A percentile compares a stretch with the other conserved stretches of the same genome.
Evolutionary conservation across 495 filamentous ascomycete genomes (phyloP).

Genomic region (Neurospora cerealis): DNA sequence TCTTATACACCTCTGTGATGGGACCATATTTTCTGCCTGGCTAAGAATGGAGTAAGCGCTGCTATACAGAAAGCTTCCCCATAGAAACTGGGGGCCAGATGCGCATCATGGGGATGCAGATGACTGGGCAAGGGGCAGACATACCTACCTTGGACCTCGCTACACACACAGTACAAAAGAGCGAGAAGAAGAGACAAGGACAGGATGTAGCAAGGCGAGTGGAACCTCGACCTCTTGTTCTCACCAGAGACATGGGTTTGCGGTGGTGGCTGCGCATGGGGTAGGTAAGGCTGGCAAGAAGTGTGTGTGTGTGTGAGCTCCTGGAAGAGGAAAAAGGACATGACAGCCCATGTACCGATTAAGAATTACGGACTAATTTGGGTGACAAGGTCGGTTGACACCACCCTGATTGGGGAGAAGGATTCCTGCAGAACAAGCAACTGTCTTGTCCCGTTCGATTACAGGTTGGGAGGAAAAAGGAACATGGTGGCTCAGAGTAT

Average conservation of each 20-base stretch:
- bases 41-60: conserved; percentile 23
- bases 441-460: conserved; percentile 7
- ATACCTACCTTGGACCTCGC: background rate
- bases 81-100: conserved; percentile 21
- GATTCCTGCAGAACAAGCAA: conserved; percentile 7
- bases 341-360: background rate
- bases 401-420: conserved; percentile 16
- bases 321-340: background rate
- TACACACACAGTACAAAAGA: background rate
- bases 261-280: background rate
- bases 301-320: background rate
- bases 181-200: background rate
- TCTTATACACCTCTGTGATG: conserved; percentile 23
- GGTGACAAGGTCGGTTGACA: conserved; percentile 13
- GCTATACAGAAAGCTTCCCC: conserved; percentile 9
- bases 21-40: conserved; percentile 22
- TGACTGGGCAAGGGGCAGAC: background rate
- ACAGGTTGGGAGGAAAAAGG: background rate
- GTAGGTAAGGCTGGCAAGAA: background rate
- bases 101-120: conserved; percentile 14
- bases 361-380: background rate
- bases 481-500: conserved; percentile 1
- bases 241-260: background rate
- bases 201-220: background rate
- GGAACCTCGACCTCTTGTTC: background rate